Conservation (phyloP, 139 green algal genomes). For the Asterochloris sp. region DNA sequence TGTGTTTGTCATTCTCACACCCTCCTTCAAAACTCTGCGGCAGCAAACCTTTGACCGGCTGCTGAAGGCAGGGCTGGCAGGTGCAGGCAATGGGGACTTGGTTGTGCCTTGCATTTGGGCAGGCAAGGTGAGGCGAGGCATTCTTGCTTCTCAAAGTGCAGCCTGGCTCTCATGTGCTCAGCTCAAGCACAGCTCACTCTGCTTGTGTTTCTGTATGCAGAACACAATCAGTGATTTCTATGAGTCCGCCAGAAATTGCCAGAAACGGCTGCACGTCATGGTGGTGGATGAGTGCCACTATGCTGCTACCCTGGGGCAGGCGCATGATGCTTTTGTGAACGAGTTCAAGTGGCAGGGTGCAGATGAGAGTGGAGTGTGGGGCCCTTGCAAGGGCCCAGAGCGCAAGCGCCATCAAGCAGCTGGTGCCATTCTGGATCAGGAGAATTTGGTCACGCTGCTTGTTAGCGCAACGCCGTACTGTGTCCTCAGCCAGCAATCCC, state of each 20-base stretch:
- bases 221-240: neutral
- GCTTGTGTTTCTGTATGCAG: neutral
- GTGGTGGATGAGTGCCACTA: slow-evolving; percentile 4
- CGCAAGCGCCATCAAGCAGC: neutral
- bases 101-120: neutral
- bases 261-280: neutral
- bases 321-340: neutral
- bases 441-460: neutral
- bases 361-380: neutral
- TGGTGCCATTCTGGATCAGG: neutral
- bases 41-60: slow-evolving; percentile 6
- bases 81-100: neutral
- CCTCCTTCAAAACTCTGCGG: neutral
- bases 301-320: neutral
- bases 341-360: neutral
- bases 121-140: neutral
- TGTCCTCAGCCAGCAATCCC: neutral
- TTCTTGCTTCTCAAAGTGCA: no score
- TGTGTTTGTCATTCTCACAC: neutral
- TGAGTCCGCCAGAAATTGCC: neutral
- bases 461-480: neutral
- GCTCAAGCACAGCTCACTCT: no score
- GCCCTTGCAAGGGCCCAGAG: neutral
- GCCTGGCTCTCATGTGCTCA: no score
- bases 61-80: neutral